Base-by-base conservation (phyloP, 2,329 filamentous ascomycete species). In the Phoma sp. region DNA sequence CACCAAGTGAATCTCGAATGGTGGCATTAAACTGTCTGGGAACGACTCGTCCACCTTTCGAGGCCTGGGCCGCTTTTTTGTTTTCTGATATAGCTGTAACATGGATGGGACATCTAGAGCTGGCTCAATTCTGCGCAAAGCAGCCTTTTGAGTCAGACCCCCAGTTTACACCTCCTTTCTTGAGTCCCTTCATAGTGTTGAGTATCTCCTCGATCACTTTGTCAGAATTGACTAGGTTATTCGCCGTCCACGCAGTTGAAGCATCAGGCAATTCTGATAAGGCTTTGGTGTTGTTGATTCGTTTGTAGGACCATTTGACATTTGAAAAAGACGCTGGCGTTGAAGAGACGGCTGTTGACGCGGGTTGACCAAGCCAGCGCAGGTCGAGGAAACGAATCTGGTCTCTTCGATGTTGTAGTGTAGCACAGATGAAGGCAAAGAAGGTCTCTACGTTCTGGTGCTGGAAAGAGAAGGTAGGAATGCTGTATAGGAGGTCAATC, bases 391-490 rank as follows among this genome's bases (percentile, higher is more conserved):
- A 38, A 0, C 33, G 32, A 2, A 51, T 39, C 10, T 7, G 26
- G 10, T 38, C 33, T 7, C 39, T 25, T 10, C 40, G 25, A 6
- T 32, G 26, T 10, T n/a, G 47, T 5, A 15, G 26, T 5, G 33
- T 18, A 4, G 47, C 40, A 9, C 18, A 14, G 3, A 43, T 18
- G 15, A 51, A 51, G 0, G 47, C 47, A 2, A 51, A 10, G 9
- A 51, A 38, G 3, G 47, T 45, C 14, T 45, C 47, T 2, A 45
- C 20, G 26, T 45, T 45, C 12, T 51, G 39, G 4, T 32, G 14
- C 5, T 11, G 12, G 33, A 51, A 51, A 5, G 25, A 20, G 15
- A 51, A 51, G 1, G 14, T 38, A 1, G 47, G 47, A 7, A 51
- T n/a, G 28, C 39, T 39, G 47, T 51, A 51, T 3, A 51, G 18